phyloP scores from a whole-genome alignment of 306 rosid species.

The Malus sieversii region DNA sequence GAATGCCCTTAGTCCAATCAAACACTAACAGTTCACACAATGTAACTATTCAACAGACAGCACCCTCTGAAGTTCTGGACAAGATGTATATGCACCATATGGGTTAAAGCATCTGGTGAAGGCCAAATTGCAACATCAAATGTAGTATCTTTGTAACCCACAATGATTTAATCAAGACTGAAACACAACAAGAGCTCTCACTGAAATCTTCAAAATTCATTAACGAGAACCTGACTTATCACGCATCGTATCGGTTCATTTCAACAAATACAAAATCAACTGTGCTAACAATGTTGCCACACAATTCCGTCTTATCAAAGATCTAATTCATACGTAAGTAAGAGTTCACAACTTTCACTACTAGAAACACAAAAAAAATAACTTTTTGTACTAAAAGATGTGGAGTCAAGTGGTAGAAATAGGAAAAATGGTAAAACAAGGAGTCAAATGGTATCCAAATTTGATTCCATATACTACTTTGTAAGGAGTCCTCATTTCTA shows the following conservation, averaged over 20 bases:
- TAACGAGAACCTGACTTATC: neutral
- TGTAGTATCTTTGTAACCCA: neutral
- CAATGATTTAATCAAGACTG: neutral
- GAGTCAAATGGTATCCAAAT: neutral
- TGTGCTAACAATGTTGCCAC: neutral
- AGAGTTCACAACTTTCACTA: neutral
- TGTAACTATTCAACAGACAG: neutral
- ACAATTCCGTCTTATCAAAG: neutral
- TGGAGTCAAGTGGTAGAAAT: neutral
- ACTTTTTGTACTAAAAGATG: neutral
- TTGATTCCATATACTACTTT: neutral
- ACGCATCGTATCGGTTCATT: neutral
- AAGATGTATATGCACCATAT: neutral
- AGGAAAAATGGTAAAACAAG: neutral
- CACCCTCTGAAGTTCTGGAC: neutral
- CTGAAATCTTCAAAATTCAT: neutral
- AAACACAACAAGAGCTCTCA: neutral
- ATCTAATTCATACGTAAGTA: neutral
- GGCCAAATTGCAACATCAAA: neutral
- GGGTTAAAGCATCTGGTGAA: neutral
- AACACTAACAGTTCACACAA: neutral
- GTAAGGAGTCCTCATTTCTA: neutral
- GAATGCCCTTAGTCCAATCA: slow-evolving; percentile 7
- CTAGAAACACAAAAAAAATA: neutral
- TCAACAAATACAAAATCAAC: neutral